Conservation (phyloP, 2,329 filamentous ascomycete species). For the Trichoderma sp. region DNA sequence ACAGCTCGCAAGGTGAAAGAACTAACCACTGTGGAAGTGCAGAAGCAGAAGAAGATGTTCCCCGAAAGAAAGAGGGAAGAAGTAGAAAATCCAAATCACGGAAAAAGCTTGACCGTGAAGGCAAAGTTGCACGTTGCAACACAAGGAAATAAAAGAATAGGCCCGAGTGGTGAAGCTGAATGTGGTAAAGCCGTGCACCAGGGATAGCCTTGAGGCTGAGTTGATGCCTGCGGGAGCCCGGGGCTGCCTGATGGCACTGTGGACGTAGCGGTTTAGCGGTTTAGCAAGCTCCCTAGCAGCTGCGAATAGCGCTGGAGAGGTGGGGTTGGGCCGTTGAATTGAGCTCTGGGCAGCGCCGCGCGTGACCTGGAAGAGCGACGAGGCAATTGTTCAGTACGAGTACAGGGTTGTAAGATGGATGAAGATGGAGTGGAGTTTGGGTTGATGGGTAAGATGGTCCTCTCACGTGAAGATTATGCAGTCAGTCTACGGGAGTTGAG, state of each 20-base stretch:
- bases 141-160: background rate
- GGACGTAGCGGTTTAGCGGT: background rate
- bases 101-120: background rate
- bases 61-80: background rate
- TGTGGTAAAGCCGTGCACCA: background rate
- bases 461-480: slow-evolving; percentile 10
- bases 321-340: background rate
- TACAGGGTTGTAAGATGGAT: background rate
- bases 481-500: background rate
- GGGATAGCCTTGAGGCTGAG: slow-evolving; percentile 12
- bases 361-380: slow-evolving; percentile 2
- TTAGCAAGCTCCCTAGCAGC: background rate
- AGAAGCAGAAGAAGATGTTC: background rate
- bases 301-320: background rate
- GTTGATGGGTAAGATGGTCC: background rate
- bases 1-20: slow-evolving; percentile 15
- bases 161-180: background rate
- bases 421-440: background rate
- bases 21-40: slow-evolving; percentile 12
- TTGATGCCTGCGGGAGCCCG: slow-evolving; percentile 19
- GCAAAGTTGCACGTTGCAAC: background rate
- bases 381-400: background rate
- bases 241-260: slow-evolving; percentile 17
- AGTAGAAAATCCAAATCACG: background rate
- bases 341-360: background rate